Evolutionary conservation across 2,329 filamentous ascomycete species (phyloP), one percentile per base, ranked within the genome.

Genomic region (Calycina herbarum): DNA sequence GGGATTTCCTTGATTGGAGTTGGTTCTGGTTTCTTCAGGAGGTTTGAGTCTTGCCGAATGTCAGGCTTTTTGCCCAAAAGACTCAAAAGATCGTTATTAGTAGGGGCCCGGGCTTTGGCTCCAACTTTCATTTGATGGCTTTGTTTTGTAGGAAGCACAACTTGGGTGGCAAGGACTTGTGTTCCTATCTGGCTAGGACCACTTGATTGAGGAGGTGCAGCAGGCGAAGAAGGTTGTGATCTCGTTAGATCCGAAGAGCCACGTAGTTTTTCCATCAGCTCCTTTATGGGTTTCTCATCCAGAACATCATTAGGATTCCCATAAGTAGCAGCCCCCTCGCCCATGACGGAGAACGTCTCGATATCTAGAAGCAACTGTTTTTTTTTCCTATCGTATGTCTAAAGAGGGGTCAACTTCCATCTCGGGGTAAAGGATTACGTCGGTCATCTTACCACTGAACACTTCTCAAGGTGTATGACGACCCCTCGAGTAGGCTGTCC

Each of bases 291-390:
- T 8, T 24, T n/a, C 10, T 63, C n/a, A 48, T 57, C 38, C 24
- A 64, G 33, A 13, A 76, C 67, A 51, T 68, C 48, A 1, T 20
- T 57, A 10, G 75, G 75, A 10, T 60, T 67, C 5, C 75, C 75
- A 68, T 76, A 74, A 2, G 66, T 60, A 3, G 65, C 27, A 29
- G 27, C 27, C 2, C 27, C 27, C 27, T 29, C 27, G 27, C 27
- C 27, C 27, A 29, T 38, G 56, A 68, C 35, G n/a, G 69, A 68
- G 61, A 75, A 74, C 5, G 70, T 59, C 35, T 64, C 58, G 13
- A 76, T 68, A 27, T 67, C 67, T 5, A 77, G 64, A 11, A 66
- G 63, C 40, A 76, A 58, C 20, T 54, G 35, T 11, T 62, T 33
- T 38, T 24, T 38, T 27, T 38, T 51, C 57, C 59, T 40, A 4